Conservation (phyloP, 129 eudicot species). For the Apium graveolens region DNA sequence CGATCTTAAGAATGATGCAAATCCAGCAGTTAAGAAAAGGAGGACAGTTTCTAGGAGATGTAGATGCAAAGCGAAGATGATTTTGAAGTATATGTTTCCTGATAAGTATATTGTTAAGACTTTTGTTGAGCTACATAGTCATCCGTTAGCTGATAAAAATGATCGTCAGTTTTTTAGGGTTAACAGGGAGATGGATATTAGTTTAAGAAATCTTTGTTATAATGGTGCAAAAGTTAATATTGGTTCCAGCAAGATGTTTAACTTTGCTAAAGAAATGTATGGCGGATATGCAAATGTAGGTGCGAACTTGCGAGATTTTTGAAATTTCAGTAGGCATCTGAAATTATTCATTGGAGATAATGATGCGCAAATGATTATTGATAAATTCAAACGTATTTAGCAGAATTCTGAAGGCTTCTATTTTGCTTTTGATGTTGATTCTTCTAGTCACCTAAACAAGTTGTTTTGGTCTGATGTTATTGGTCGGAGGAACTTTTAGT, state of each 20-base stretch:
- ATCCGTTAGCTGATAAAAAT: background rate
- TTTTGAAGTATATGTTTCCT: background rate
- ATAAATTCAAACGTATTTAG: background rate
- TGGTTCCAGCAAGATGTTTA: background rate
- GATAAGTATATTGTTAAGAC: background rate
- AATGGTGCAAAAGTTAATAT: background rate
- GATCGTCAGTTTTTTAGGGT: background rate
- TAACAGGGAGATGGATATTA: background rate
- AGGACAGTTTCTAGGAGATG: background rate
- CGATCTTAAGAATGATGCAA: too few species aligned
- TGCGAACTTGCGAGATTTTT: background rate
- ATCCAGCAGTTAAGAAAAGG: background rate
- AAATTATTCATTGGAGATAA: background rate
- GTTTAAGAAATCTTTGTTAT: background rate
- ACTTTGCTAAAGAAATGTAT: background rate
- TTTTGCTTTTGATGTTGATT: background rate
- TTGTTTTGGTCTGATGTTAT: background rate
- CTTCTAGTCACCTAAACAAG: rapidly evolving
- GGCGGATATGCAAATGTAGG: background rate
- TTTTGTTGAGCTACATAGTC: background rate
- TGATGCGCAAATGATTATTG: background rate
- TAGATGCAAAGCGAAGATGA: background rate
- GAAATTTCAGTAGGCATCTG: background rate
- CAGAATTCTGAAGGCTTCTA: background rate
- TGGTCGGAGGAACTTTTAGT: background rate